phyloP scores from a whole-genome alignment of 148 eudicot genomes.

The Bassia scoparia region DNA sequence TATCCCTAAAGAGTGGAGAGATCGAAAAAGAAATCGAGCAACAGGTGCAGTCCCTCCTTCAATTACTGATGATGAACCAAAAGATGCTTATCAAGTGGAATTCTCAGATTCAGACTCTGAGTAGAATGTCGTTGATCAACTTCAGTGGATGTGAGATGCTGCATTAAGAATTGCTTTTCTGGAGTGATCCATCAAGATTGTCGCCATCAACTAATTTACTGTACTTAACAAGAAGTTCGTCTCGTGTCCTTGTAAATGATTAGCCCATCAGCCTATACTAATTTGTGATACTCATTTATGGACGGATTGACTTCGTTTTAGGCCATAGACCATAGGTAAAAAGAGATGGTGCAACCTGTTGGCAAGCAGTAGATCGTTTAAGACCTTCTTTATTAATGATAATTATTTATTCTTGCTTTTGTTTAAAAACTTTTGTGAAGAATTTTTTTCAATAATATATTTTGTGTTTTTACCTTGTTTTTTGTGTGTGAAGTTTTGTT shows the following conservation, averaged over 20 bases:
- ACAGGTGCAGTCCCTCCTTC: conserved; percentile 59
- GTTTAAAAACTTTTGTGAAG: too few species aligned
- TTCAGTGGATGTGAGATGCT: background rate
- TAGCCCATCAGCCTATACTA: background rate
- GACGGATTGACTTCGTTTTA: background rate
- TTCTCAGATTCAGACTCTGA: conserved; percentile 72
- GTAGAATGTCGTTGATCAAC: conserved; percentile 11
- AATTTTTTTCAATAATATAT: too few species aligned
- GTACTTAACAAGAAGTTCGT: background rate
- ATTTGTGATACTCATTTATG: background rate
- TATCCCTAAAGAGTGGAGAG: conserved; percentile 49
- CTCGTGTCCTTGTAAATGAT: background rate
- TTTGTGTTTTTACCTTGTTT: too few species aligned
- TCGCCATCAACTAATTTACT: background rate
- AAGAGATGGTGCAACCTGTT: too few species aligned
- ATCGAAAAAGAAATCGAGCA: conserved; percentile 35
- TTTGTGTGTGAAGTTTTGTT: too few species aligned
- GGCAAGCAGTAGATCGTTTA: too few species aligned
- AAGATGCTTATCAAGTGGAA: conserved; percentile 60
- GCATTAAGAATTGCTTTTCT: background rate
- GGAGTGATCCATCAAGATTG: background rate
- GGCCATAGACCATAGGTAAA: background rate
- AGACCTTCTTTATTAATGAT: too few species aligned
- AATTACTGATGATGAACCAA: conserved; percentile 64
- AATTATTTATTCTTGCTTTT: too few species aligned